A percentile compares a stretch with the other conserved stretches of the same genome.
Conservation (phyloP, 768 basidiomycete species). For the Russula ochroleuca region DNA sequence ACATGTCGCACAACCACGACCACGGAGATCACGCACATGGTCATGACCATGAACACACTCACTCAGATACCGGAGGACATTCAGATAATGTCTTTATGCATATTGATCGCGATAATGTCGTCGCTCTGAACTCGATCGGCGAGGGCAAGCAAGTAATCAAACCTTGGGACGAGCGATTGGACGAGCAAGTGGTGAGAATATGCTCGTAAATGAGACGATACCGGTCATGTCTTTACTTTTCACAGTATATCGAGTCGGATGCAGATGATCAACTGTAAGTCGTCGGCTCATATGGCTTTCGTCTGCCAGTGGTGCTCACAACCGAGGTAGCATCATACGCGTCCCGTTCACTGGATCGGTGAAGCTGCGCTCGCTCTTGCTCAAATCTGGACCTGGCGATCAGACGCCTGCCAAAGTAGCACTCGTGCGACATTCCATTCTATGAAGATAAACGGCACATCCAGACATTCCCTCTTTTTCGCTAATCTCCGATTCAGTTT, state of each 20-base stretch:
- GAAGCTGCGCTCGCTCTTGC: conserved; percentile 71
- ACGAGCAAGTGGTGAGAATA: conserved; percentile 59
- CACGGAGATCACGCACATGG: conserved; percentile 52
- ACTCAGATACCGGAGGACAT: conserved; percentile 44
- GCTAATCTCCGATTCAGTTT: conserved; percentile 46
- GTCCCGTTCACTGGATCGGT: conserved; percentile 87
- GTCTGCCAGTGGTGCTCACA: neutral
- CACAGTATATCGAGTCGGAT: conserved; percentile 80
- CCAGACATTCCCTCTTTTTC: neutral
- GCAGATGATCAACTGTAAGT: conserved; percentile 84
- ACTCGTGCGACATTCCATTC: conserved; percentile 47
- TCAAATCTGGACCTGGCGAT: conserved; percentile 79
- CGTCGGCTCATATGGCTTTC: neutral
- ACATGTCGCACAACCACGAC: conserved; percentile 53
- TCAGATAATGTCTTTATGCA: conserved; percentile 68
- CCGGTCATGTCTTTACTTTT: neutral
- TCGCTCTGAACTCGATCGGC: conserved; percentile 64
- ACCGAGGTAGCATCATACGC: conserved; percentile 60
- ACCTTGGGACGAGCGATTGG: conserved; percentile 75
- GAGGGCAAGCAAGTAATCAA: conserved; percentile 66
- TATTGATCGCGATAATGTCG: conserved; percentile 77
- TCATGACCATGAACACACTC: conserved; percentile 45
- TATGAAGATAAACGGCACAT: neutral
- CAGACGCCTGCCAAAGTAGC: conserved; percentile 69
- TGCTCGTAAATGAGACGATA: neutral